Conservation (phyloP, 495 filamentous ascomycete species). For the Hypoxylon trugodes region DNA sequence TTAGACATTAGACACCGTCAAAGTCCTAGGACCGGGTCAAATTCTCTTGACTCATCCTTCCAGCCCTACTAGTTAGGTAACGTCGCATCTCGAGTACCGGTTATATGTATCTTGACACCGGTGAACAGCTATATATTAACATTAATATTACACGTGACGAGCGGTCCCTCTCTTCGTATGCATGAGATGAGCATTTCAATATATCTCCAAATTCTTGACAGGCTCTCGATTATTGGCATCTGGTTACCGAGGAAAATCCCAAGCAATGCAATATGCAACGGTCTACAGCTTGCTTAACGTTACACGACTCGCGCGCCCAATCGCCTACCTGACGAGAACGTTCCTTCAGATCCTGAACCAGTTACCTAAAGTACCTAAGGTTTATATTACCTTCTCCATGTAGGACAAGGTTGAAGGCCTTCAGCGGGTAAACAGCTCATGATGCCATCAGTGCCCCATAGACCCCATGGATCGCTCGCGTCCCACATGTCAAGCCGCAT, state of each 20-base stretch:
- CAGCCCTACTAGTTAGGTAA: slow-evolving; percentile 40
- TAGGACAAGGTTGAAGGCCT: slow-evolving; percentile 10
- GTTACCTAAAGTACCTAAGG: not conserved
- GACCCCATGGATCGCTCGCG: slow-evolving; percentile 6
- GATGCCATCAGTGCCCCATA: slow-evolving; percentile 4
- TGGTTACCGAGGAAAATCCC: slow-evolving; percentile 18
- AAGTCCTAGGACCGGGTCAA: not conserved
- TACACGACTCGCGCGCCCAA: slow-evolving; percentile 21
- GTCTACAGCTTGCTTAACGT: slow-evolving; percentile 29
- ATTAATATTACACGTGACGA: slow-evolving; percentile 24
- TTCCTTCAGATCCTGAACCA: slow-evolving; percentile 8
- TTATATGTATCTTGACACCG: slow-evolving; percentile 23
- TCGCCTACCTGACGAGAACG: slow-evolving; percentile 17
- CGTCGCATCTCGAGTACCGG: slow-evolving; percentile 34
- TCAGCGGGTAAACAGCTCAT: slow-evolving; percentile 25
- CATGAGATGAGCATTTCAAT: slow-evolving; percentile 16
- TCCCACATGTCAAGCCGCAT: slow-evolving; percentile 15
- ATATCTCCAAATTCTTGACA: too few species aligned
- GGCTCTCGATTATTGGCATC: slow-evolving; percentile 8
- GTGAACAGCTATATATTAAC: slow-evolving; percentile 15
- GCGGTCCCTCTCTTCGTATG: slow-evolving; percentile 28
- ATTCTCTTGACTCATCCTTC: slow-evolving; percentile 13
- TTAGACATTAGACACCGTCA: slow-evolving; percentile 2
- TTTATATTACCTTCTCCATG: slow-evolving; percentile 17
- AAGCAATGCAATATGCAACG: slow-evolving; percentile 29